These are phyloP conservation scores for Suillus fuscotomentosus DNA, from an alignment of 768 basidiomycete species.

Conservation along the genomic window DNA sequence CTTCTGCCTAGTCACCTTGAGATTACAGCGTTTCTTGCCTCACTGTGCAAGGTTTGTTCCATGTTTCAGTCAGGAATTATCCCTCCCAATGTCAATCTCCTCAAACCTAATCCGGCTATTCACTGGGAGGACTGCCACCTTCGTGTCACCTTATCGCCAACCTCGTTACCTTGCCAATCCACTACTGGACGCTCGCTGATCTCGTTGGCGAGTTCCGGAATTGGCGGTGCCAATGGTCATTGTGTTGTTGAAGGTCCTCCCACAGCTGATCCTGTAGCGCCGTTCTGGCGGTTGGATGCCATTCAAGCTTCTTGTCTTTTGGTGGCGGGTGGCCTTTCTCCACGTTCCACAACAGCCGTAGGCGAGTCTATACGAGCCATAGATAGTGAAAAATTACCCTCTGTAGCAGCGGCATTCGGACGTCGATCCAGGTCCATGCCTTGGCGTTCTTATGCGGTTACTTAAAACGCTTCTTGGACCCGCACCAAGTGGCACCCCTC, in stretches of 20 bases:
- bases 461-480: too few species aligned
- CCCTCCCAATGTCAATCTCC: constrained; percentile 41
- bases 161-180: constrained; percentile 13
- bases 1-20: constrained; percentile 36
- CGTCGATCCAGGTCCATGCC: constrained; percentile 33
- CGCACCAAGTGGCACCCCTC: too few species aligned
- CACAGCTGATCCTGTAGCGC: not conserved
- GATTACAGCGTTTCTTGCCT: constrained; percentile 43
- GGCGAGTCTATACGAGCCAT: not conserved
- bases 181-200: constrained; percentile 30
- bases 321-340: constrained; percentile 37
- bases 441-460: constrained; percentile 31
- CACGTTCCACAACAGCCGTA: constrained; percentile 23
- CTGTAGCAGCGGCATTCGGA: constrained; percentile 13
- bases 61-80: constrained; percentile 36
- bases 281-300: not conserved
- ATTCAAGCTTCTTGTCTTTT: not conserved
- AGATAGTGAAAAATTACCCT: not conserved
- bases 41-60: constrained; percentile 41
- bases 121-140: constrained; percentile 38
- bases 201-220: constrained; percentile 43
- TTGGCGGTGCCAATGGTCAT: constrained; percentile 45
- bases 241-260: constrained; percentile 35
- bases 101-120: constrained; percentile 36
- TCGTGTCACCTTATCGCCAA: constrained; percentile 27